Evolutionary conservation across 2,329 filamentous ascomycete species (phyloP).

Genomic region (Epichloe sibirici): DNA sequence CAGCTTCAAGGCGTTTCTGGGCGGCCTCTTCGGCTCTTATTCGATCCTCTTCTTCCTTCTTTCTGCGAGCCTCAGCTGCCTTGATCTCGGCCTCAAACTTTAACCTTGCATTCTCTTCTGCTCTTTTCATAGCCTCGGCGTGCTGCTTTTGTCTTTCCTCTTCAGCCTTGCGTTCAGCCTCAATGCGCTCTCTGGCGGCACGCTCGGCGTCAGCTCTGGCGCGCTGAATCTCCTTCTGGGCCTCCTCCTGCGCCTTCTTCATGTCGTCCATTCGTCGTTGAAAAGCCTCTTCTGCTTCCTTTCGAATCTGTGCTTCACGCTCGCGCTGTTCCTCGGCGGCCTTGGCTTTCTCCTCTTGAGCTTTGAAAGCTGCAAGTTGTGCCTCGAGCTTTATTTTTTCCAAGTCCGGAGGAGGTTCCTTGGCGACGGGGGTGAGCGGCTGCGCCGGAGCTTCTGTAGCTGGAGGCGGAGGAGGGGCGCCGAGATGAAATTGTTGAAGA

Average conservation of each 20-base stretch:
- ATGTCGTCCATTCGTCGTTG: slow-evolving; percentile 28
- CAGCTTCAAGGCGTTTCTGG: slow-evolving; percentile 27
- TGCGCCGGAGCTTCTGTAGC: slow-evolving; percentile 26
- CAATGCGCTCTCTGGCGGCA: slow-evolving; percentile 31
- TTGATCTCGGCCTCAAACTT: slow-evolving; percentile 28
- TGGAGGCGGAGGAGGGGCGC: slow-evolving; percentile 26
- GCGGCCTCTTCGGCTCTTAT: slow-evolving; percentile 36
- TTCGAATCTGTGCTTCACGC: slow-evolving; percentile 31
- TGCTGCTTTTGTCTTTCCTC: slow-evolving; percentile 30
- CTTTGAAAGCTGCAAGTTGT: slow-evolving; percentile 40
- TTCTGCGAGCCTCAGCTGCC: slow-evolving; percentile 31
- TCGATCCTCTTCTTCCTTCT: slow-evolving; percentile 26
- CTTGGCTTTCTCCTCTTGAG: slow-evolving; percentile 31
- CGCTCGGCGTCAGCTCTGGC: slow-evolving; percentile 34
- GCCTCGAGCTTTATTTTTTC: slow-evolving; percentile 51
- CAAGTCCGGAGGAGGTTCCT: slow-evolving; percentile 33
- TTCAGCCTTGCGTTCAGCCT: slow-evolving; percentile 30
- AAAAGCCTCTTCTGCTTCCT: slow-evolving; percentile 34
- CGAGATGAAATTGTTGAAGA: slow-evolving; percentile 28
- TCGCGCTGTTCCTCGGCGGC: slow-evolving; percentile 32
- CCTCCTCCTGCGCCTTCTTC: slow-evolving; percentile 30
- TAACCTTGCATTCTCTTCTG: slow-evolving; percentile 25
- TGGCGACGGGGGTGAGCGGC: slow-evolving; percentile 23
- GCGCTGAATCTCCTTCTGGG: slow-evolving; percentile 33
- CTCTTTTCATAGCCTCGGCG: slow-evolving; percentile 22